phyloP scores from a whole-genome alignment of 2,329 filamentous ascomycete genomes.

The Curvularia eragrostidis region DNA sequence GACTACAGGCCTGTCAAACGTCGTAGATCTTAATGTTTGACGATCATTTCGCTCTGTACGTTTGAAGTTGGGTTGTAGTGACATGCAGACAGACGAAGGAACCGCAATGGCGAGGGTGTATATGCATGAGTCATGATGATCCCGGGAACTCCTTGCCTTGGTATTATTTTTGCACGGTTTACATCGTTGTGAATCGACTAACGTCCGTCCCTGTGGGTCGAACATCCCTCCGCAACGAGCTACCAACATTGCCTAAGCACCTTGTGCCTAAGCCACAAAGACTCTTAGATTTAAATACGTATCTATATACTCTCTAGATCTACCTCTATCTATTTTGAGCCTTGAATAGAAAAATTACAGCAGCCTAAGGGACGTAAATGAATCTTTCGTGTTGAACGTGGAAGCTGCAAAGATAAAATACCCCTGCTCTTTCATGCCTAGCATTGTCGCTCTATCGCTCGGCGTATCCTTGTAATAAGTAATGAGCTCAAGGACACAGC shows the following conservation, averaged over 20 bases:
- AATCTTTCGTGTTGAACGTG: not conserved
- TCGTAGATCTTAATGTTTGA: too few relatives aligned
- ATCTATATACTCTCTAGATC: not conserved
- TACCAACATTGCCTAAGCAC: not conserved
- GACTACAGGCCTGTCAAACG: too few relatives aligned
- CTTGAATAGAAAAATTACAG: conserved; percentile 2
- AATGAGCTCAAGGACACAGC: not conserved
- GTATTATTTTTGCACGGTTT: too few relatives aligned
- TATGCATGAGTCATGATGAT: too few relatives aligned
- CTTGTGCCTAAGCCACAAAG: not conserved
- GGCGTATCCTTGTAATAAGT: not conserved
- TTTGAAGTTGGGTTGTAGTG: too few relatives aligned
- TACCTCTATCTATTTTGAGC: not conserved
- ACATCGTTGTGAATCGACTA: not conserved
- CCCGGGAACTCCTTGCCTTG: too few relatives aligned
- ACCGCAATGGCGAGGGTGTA: too few relatives aligned
- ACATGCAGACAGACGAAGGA: too few relatives aligned
- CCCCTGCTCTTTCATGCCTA: not conserved
- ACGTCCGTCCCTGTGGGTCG: not conserved
- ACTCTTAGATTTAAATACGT: not conserved
- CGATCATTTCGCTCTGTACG: too few relatives aligned
- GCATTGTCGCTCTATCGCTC: not conserved
- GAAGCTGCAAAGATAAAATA: not conserved
- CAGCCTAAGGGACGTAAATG: not conserved
- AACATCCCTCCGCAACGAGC: conserved; percentile 1